Conservation (phyloP, 257 asterid genomes). For the Primulina huaijiensis region DNA sequence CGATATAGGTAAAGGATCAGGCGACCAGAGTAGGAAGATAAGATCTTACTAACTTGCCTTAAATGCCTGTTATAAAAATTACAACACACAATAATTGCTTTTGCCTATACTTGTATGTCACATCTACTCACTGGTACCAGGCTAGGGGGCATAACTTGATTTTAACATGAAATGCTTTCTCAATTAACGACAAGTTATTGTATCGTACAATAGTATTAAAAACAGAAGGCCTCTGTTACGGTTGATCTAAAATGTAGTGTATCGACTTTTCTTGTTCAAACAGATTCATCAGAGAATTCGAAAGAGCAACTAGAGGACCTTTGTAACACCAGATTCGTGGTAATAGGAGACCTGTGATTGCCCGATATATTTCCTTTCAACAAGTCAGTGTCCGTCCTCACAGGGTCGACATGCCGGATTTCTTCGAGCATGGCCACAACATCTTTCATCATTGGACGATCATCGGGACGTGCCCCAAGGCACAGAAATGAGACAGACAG, state of each 20-base stretch:
- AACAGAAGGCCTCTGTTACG: slow-evolving; percentile 27
- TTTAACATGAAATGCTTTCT: slow-evolving; percentile 13
- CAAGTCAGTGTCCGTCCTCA: slow-evolving; percentile 45
- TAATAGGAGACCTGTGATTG: slow-evolving; percentile 41
- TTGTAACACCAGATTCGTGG: slow-evolving; percentile 45
- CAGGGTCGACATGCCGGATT: slow-evolving; percentile 57
- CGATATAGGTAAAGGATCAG: neutral
- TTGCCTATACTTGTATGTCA: slow-evolving; percentile 22
- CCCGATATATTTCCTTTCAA: slow-evolving; percentile 46
- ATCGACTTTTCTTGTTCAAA: slow-evolving; percentile 32
- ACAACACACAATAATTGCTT: slow-evolving; percentile 29
- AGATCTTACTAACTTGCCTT: slow-evolving; percentile 25
- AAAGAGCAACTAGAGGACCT: slow-evolving; percentile 86
- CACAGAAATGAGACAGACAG: slow-evolving; percentile 87
- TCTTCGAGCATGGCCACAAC: slow-evolving; percentile 90
- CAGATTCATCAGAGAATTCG: slow-evolving; percentile 74
- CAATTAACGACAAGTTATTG: slow-evolving; percentile 22
- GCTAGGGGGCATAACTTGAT: slow-evolving; percentile 1
- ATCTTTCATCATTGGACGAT: slow-evolving; percentile 92
- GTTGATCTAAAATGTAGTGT: slow-evolving; percentile 20
- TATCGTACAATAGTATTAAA: slow-evolving; percentile 34
- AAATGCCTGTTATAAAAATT: slow-evolving; percentile 19
- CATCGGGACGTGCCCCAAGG: slow-evolving; percentile 58
- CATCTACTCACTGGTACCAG: slow-evolving; percentile 21
- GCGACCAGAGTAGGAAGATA: neutral